These are phyloP conservation scores for Didymella pomorum DNA, from an alignment of 2,329 filamentous ascomycete species.

Conservation along the genomic window DNA sequence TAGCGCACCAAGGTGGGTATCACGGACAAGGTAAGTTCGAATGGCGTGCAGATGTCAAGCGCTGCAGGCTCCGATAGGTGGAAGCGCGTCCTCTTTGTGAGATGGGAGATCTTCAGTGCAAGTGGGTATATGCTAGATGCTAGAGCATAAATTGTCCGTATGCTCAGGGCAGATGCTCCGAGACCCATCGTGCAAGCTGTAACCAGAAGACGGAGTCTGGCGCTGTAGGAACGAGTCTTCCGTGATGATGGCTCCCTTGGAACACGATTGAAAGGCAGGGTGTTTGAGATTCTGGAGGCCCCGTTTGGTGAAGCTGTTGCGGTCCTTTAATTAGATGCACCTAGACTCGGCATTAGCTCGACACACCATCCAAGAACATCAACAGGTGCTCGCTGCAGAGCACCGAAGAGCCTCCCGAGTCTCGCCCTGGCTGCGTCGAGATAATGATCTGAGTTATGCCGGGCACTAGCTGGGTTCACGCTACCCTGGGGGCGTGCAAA, in stretches of 20 bases:
- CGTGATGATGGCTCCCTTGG: constrained; percentile 1
- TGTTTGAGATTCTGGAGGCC: constrained; percentile 14
- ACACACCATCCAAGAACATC: constrained; percentile 2
- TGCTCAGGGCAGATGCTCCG: not conserved
- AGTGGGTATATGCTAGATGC: not conserved
- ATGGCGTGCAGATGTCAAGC: constrained; percentile 10
- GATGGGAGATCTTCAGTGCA: constrained; percentile 1
- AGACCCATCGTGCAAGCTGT: not conserved
- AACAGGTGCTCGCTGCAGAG: constrained; percentile 5
- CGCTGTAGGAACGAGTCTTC: not conserved
- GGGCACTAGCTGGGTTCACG: constrained; percentile 10
- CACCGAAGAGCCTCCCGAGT: not conserved
- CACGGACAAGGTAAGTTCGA: constrained; percentile 1
- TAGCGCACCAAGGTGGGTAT: constrained; percentile 5
- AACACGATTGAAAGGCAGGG: constrained; percentile 11
- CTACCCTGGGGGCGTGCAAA: not conserved
- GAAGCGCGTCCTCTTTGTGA: constrained; percentile 1
- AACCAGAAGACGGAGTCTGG: constrained; percentile 1
- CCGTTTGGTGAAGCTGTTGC: constrained; percentile 12
- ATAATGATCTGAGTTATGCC: constrained; percentile 6
- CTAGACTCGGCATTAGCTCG: constrained; percentile 9
- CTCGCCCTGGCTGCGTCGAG: constrained; percentile 10
- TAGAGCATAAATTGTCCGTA: not conserved
- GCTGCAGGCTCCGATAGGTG: constrained; percentile 10
- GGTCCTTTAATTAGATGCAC: constrained; percentile 22